These are phyloP conservation scores for Zymoseptoria ardabiliae DNA, from an alignment of 2,329 filamentous ascomycete genomes.

Conservation along the genomic window DNA sequence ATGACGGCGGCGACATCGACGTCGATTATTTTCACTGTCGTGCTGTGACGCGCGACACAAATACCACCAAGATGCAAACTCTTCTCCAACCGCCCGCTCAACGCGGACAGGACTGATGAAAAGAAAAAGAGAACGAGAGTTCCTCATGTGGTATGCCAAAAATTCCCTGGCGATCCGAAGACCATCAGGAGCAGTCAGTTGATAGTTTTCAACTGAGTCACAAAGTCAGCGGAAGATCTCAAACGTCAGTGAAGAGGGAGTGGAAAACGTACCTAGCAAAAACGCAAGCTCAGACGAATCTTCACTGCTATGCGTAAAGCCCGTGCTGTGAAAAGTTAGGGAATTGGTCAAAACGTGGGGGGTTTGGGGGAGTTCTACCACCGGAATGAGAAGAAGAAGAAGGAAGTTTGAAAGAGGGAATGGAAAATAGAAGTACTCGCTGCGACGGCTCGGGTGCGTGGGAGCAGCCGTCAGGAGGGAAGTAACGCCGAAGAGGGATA, in stretches of 20 bases:
- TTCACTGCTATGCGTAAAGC: slow-evolving; percentile 79
- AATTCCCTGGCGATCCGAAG: slow-evolving; percentile 68
- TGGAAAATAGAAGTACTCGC: background rate
- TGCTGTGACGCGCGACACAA: too few species aligned
- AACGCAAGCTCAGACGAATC: slow-evolving; percentile 80
- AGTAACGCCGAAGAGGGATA: background rate
- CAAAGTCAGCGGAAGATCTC: too few species aligned
- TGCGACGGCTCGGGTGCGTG: background rate
- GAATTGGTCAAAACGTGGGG: background rate
- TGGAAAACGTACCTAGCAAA: too few species aligned
- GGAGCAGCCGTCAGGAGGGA: background rate
- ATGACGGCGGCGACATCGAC: too few species aligned
- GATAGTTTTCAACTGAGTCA: slow-evolving; percentile 85
- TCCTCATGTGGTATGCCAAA: slow-evolving; percentile 47
- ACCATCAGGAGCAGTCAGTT: slow-evolving; percentile 67
- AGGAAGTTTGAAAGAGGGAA: background rate
- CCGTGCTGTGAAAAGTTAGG: slow-evolving; percentile 43
- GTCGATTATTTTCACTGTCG: too few species aligned
- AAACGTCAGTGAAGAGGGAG: too few species aligned
- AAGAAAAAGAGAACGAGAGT: slow-evolving; percentile 7
- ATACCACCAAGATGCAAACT: background rate
- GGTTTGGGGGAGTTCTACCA: background rate
- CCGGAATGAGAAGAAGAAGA: background rate
- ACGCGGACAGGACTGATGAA: slow-evolving; percentile 17
- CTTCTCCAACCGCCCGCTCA: slow-evolving; percentile 15